A percentile compares a stretch with the other conserved stretches of the same genome.
These are phyloP conservation scores for Colletotrichum sp. DNA, from an alignment of 2,329 filamentous ascomycete species.

Conservation along the genomic window DNA sequence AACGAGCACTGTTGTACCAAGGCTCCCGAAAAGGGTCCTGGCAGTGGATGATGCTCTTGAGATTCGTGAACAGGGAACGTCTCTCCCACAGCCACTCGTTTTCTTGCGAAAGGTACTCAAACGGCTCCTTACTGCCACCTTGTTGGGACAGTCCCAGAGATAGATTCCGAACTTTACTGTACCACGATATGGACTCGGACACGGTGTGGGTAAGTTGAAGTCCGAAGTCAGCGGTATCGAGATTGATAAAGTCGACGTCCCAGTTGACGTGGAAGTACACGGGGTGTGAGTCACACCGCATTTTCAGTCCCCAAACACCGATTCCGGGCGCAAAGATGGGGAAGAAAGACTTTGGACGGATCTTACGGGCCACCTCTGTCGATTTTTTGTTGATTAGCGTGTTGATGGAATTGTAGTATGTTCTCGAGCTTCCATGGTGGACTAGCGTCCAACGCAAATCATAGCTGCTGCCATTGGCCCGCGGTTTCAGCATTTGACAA, in stretches of 20 bases:
- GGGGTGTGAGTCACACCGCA: accelerated
- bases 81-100: neutral
- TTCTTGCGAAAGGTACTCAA: neutral
- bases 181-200: too few relatives aligned
- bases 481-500: accelerated
- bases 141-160: neutral
- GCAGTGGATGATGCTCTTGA: neutral
- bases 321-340: accelerated
- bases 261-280: neutral
- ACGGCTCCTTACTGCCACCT: accelerated
- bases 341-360: neutral
- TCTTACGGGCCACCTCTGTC: neutral
- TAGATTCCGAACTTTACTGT: neutral
- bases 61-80: neutral
- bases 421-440: neutral
- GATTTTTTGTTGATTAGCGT: neutral
- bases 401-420: neutral
- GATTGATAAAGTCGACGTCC: neutral
- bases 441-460: neutral
- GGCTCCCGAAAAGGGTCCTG: neutral
- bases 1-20: neutral
- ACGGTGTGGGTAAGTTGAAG: too few relatives aligned
- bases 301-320: accelerated
- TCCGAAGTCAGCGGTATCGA: accelerated
- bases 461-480: accelerated